Evolutionary conservation across 140 eudicot species (phyloP), one percentile per base, ranked within the genome.

Genomic region (Stevia rebaudiana): DNA sequence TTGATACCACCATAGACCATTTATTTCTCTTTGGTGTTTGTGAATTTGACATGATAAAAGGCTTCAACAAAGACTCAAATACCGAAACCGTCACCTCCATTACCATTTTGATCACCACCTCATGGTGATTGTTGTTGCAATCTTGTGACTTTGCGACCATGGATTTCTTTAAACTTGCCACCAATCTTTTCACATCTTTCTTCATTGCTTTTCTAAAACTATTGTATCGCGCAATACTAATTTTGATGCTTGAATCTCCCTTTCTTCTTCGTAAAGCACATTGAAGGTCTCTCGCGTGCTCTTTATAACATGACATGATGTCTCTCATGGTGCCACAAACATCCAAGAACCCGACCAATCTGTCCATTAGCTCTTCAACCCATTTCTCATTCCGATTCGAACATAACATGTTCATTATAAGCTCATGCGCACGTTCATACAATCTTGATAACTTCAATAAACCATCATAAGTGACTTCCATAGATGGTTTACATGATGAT

Each of bases 311-410:
- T 17, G 67, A 69, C 67, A 75, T 31, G 16, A 61, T 35, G 15
- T 69, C 72, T 48, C 70, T 75, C 18, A 44, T 18, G 70, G 52
- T 41, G 71, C 59, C 62, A 53, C 80, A 75, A 61, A 68, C 41
- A 69, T 75, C 80, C 71, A 75, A 44, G 66, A 69, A 46, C 13
- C 33, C 50, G 12, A 68, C 66, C 51, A 63, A 46, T 52, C 43
- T 55, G 2, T 75, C 76, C 67, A 62, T 50, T 13, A 69, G 31
- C 71, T 68, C 67, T 21, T 68, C 72, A 5, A 69, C 68, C 76
- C 75, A 53, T 28, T 63, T 69, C 36, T 49, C 65, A 6, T 50
- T 16, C 2, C 15, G 70, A n/a, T n/a, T n/a, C 5, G 60, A 40
- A 36, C 69, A 18, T 30, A 69, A 11, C 5, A 55, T 18, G 18